Conservation (phyloP, 306 rosid genomes). For the Vicia faba region DNA sequence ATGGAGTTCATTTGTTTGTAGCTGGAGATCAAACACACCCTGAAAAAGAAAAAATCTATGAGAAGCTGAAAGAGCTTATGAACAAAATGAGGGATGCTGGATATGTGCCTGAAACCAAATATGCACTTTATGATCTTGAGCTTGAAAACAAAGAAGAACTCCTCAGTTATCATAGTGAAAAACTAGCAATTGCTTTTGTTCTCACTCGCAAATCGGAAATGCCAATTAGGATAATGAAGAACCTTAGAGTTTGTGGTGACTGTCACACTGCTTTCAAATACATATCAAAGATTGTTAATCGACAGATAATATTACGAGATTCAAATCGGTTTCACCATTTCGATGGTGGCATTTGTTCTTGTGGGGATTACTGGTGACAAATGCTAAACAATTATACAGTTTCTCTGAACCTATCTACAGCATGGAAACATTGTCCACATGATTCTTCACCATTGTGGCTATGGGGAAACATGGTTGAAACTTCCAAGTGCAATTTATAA, state of each 20-base stretch:
- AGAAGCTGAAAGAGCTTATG: slow-evolving; percentile 66
- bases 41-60: slow-evolving; percentile 67
- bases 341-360: slow-evolving; percentile 73
- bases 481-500: neutral
- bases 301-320: slow-evolving; percentile 76
- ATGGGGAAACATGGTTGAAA: slow-evolving; percentile 18
- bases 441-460: slow-evolving; percentile 23
- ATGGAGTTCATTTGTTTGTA: slow-evolving; percentile 87
- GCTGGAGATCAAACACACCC: slow-evolving; percentile 89
- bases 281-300: slow-evolving; percentile 69
- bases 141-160: slow-evolving; percentile 83
- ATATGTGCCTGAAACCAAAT: slow-evolving; percentile 80
- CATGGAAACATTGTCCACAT: slow-evolving; percentile 11
- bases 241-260: slow-evolving; percentile 90
- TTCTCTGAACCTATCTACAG: slow-evolving; percentile 9
- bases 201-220: slow-evolving; percentile 73
- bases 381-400: slow-evolving; percentile 19
- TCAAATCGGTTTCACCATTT: slow-evolving; percentile 90
- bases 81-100: slow-evolving; percentile 70
- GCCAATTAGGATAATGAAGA: slow-evolving; percentile 93
- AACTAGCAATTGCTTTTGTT: slow-evolving; percentile 83
- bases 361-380: slow-evolving; percentile 81
- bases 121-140: slow-evolving; percentile 81
- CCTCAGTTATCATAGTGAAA: slow-evolving; percentile 86
- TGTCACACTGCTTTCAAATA: slow-evolving; percentile 89